Evolutionary conservation across 1,284 basidiomycete species (phyloP), one percentile per base, ranked within the genome.

Genomic region (Pseudozyma hubeiensis): DNA sequence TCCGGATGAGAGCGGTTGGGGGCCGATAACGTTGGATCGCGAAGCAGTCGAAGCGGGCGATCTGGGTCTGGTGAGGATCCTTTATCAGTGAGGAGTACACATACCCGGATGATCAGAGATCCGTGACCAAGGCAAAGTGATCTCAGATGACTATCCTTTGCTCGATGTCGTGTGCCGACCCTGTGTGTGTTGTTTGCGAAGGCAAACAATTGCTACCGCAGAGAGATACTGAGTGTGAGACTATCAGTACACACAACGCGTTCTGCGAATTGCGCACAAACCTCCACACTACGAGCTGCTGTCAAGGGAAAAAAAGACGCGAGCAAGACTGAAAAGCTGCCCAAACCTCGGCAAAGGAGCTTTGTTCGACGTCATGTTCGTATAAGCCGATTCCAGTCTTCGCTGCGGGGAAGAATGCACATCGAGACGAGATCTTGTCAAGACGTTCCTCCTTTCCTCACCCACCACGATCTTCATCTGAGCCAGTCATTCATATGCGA

Each of bases 21-120:
- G 43, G 4, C 50, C 39, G 37, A 39, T 33, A 3, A 55, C 33
- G 24, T 24, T 74, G 19, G 64, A 72, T 39, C 50, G 67, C 6
- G 62, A 70, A 50, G 63, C 70, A 24, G 46, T 77, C 30, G 75
- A 77, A 46, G 49, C 49, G 31, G 75, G 75, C 3, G 71, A 77
- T 39, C 47, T 67, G 44, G 75, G 75, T 2, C 34, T 52, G 14
- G 63, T 77, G 24, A 61, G 67, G 45, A 64, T 77, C 16, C 29
- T 77, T 40, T 64, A 61, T 44, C 73, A 75, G 54, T 75, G 54
- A 46, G 1, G 31, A 14, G 5, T 7, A 13, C 35, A 10, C 35
- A 37, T 14, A 24, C 24, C 24, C 24, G 24, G 35, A 37, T 37
- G 35, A 37, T 9, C 35, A 37, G 14, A 37, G 35, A 14, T 14